Evolutionary conservation across 495 filamentous ascomycete genomes (phyloP).

Genomic region (Penicillium chermesinum): DNA sequence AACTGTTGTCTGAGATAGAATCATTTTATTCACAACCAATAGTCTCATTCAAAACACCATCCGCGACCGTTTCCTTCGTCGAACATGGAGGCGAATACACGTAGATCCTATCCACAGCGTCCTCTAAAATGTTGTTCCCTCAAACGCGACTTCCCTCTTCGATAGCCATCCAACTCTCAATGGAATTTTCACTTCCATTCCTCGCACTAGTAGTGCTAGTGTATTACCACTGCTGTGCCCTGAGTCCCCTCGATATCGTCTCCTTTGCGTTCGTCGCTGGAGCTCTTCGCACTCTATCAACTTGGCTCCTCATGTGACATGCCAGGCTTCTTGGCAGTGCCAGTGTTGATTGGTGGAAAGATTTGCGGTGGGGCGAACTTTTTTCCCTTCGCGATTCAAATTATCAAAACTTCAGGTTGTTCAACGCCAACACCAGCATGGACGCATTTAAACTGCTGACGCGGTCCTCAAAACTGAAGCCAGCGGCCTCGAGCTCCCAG

Average conservation of each 20-base stretch:
- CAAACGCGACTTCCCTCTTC: no score
- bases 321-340: no score
- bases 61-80: no score
- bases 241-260: no score
- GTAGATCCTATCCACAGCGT: no score
- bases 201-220: no score
- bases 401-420: constrained; percentile 21
- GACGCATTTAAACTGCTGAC: constrained; percentile 52
- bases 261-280: neutral
- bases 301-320: no score
- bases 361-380: constrained; percentile 18
- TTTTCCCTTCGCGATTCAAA: constrained; percentile 23
- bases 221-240: no score
- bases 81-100: no score
- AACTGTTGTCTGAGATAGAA: constrained; percentile 46
- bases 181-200: no score
- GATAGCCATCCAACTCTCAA: no score
- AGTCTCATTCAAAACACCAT: constrained; percentile 1
- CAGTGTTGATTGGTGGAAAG: constrained; percentile 16
- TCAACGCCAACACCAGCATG: constrained; percentile 32
- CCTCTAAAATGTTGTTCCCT: no score
- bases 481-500: constrained; percentile 16
- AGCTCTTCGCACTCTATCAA: neutral
- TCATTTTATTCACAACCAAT: constrained; percentile 17
- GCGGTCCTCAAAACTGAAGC: constrained; percentile 47